A percentile compares a stretch with the other conserved stretches of the same genome.
Evolutionary conservation across 257 asterid genomes (phyloP).

Genomic region (Solanum tacnaense): DNA sequence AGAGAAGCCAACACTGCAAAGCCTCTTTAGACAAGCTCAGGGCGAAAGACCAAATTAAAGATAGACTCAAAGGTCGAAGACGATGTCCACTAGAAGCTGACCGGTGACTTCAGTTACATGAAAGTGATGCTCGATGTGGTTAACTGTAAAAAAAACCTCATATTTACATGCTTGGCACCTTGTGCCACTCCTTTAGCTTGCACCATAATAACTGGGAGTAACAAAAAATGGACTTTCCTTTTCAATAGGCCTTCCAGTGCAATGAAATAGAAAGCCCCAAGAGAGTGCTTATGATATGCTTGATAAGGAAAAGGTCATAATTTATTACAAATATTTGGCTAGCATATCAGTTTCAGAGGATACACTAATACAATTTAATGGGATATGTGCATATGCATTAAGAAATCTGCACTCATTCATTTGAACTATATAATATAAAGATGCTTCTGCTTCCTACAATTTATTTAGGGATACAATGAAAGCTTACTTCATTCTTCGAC

Average conservation of each 20-base stretch:
- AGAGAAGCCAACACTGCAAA: not conserved
- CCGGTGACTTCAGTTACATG: not conserved
- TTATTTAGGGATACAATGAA: not conserved
- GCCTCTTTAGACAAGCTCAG: not conserved
- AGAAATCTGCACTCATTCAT: not conserved
- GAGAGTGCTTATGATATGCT: not conserved
- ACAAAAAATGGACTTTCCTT: not conserved
- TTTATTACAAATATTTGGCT: not conserved
- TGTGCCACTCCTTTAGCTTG: not conserved
- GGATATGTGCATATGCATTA: not conserved
- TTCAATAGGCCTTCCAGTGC: not conserved
- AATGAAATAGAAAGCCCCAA: not conserved
- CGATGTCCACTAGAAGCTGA: not conserved
- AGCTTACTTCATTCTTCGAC: not conserved
- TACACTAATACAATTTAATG: not conserved
- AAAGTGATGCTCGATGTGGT: not conserved
- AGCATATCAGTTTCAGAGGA: not conserved
- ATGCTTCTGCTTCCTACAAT: not conserved
- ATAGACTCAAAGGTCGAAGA: not conserved
- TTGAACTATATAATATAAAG: not conserved
- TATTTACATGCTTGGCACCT: not conserved
- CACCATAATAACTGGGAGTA: not conserved
- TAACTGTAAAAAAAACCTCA: not conserved
- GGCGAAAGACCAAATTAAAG: not conserved
- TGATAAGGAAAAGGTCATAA: not conserved